phyloP scores from a whole-genome alignment of 208 protist species.

The Acanthamoeba healyi region DNA sequence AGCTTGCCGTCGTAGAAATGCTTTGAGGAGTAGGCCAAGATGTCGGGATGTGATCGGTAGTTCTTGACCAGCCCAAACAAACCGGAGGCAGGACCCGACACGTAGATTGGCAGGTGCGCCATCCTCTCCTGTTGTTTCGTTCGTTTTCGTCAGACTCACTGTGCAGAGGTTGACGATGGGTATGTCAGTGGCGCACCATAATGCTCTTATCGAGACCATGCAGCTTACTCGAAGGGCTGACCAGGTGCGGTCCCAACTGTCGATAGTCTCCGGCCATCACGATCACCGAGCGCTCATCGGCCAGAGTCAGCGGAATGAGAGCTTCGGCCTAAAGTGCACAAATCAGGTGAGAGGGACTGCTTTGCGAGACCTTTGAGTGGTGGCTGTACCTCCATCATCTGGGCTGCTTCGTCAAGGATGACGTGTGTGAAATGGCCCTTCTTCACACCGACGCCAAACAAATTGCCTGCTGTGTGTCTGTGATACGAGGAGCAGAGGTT shows the following conservation, averaged over 20 bases:
- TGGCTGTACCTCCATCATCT: slow-evolving; percentile 3
- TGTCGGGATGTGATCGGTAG: slow-evolving; percentile 10
- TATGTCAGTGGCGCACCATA: background rate
- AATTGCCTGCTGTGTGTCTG: background rate
- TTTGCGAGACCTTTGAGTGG: no score
- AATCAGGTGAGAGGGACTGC: no score
- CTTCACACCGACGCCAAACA: background rate
- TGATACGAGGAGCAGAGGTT: background rate
- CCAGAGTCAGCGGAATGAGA: background rate
- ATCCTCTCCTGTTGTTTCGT: background rate
- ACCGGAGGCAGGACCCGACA: background rate
- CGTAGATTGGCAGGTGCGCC: background rate
- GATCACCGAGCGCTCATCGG: background rate
- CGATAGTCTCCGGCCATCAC: background rate
- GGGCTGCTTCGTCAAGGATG: slow-evolving; percentile 12
- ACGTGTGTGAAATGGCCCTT: background rate
- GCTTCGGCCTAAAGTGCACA: background rate
- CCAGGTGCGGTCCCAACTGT: background rate
- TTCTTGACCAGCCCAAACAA: slow-evolving; percentile 1
- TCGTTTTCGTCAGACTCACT: no score
- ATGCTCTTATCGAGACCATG: slow-evolving; percentile 10
- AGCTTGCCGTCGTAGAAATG: background rate
- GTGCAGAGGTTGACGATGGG: background rate
- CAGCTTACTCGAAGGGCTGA: background rate
- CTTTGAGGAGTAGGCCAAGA: background rate